Conservation (phyloP, 164 flowering plant species). For the Cinnamomum chago region DNA sequence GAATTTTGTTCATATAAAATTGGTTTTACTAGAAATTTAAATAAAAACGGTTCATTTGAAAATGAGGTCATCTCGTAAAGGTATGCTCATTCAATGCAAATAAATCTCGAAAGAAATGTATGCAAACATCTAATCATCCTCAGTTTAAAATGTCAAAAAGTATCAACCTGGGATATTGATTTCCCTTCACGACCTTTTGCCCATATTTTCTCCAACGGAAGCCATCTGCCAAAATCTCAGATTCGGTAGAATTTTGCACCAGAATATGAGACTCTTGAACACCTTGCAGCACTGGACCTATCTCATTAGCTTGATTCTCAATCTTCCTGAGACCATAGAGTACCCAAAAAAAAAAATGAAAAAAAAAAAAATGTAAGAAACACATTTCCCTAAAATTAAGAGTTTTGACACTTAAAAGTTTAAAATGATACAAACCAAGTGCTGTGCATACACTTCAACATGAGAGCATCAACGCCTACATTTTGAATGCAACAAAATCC, state of each 20-base stretch:
- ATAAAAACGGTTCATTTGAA: background rate
- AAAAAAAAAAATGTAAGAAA: background rate
- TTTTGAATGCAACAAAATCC: too few relatives aligned
- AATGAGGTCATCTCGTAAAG: background rate
- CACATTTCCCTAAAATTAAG: background rate
- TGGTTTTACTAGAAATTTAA: background rate
- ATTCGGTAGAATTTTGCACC: constrained; percentile 49
- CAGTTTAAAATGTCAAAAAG: background rate
- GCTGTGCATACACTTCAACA: background rate
- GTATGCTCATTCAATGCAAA: background rate
- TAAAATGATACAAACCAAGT: background rate
- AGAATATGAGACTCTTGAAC: constrained; percentile 35
- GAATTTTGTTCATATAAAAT: background rate
- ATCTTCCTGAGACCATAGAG: constrained; percentile 42
- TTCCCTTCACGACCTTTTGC: constrained; percentile 95
- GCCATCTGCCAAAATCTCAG: constrained; percentile 70
- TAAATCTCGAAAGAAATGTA: background rate
- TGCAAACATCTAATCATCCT: background rate
- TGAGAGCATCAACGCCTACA: background rate
- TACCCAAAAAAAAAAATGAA: background rate
- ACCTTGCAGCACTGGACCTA: constrained; percentile 29
- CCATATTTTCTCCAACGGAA: constrained; percentile 99
- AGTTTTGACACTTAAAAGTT: background rate
- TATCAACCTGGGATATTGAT: constrained; percentile 84
- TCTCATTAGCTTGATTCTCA: constrained; percentile 39